A percentile compares a stretch with the other conserved stretches of the same genome.
These are phyloP conservation scores for Allium sativum DNA, from an alignment of 106 monocot genomes.

Conservation along the genomic window DNA sequence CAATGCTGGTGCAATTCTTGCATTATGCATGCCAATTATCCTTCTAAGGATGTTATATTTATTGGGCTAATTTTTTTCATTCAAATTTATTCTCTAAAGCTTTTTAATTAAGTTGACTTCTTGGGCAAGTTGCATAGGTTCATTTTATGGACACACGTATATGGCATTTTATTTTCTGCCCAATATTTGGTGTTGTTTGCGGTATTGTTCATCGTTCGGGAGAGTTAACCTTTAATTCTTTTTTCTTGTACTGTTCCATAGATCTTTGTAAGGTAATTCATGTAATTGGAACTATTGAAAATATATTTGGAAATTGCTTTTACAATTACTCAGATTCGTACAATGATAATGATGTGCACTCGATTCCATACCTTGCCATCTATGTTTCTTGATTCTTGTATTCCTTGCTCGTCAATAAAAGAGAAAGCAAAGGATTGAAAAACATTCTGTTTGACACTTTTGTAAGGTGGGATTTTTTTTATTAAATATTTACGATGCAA, in stretches of 20 bases:
- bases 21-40: conserved; percentile 62
- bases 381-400: conserved; percentile 42
- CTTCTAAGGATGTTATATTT: conserved; percentile 31
- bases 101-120: background rate
- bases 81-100: background rate
- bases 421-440: conserved; percentile 24
- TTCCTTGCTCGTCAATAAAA: conserved; percentile 25
- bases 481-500: background rate
- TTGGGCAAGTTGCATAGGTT: conserved; percentile 27
- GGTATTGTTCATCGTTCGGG: conserved; percentile 73
- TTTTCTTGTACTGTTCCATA: conserved; percentile 1
- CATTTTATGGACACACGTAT: conserved; percentile 82
- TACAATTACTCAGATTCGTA: conserved; percentile 38
- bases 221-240: conserved; percentile 30
- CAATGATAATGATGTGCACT: conserved; percentile 71
- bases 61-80: background rate
- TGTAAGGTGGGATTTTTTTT: conserved; percentile 36
- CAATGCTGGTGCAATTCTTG: conserved; percentile 75
- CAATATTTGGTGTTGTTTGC: conserved; percentile 65
- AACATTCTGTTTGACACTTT: conserved; percentile 30
- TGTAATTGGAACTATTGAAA: background rate
- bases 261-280: background rate
- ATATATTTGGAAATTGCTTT: background rate
- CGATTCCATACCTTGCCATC: conserved; percentile 51
- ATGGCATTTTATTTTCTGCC: conserved; percentile 75